Base-by-base conservation (phyloP, 306 rosid species). In the Oemleria cerasiformis region DNA sequence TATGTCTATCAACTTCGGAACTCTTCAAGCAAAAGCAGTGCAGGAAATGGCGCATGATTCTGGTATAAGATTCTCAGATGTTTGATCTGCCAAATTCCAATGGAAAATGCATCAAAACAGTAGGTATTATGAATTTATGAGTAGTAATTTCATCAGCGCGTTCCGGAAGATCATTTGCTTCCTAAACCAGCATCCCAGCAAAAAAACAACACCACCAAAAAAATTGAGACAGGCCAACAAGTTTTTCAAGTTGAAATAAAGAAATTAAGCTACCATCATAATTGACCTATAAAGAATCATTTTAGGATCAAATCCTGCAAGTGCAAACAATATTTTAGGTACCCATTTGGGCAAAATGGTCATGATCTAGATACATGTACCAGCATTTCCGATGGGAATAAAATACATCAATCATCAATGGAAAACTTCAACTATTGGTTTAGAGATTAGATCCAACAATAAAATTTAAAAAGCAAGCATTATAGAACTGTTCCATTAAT, bases 1-100 rank as follows among this genome's bases (percentile, higher is more conserved):
- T 80, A 59, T 70, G 77, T 71, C 58, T 77, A 9, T 48, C 47
- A 67, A 60, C 65, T 60, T 5, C 16, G 42, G 45, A 44, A 75
- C 71, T 76, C 62, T 49, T 84, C 17, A 71, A 68, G 80, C 83
- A 70, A 77, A 85, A 82, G 36, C 89, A 90, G 12, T 77, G 71
- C 78, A 76, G 72, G 49, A 70, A 40, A 70, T 67, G 43, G n/a
- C 55, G 47, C 78, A 75, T 81, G 53, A 50, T 66, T 13, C 50
- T 48, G 36, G 38, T 41, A 41, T 0, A 65, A 68, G 75, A 43
- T 43, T 40, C 39, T 40, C 20, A 4, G 69, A 71, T 0, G 50
- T 36, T 64, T 36, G 43, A 59, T 76, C 95, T 84, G 89, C 63
- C 67, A 45, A 54, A 43, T 30, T 74, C 44, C 14, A 62, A 64